Base-by-base conservation (phyloP, 495 filamentous ascomycete genomes). In the Cenococcum geophilum region DNA sequence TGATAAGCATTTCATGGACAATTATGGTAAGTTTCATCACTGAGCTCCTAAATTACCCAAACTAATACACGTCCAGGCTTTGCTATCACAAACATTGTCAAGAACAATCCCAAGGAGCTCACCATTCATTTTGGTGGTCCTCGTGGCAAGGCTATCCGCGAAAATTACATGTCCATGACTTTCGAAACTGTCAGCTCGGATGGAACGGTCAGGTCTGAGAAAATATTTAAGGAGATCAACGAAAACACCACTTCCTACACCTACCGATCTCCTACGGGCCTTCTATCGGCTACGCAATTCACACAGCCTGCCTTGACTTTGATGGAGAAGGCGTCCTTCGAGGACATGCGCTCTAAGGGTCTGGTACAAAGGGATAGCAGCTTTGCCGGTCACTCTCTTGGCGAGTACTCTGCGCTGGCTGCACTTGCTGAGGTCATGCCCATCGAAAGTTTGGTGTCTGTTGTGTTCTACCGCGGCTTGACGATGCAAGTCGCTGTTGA, bases 401-500 rank as follows among this genome's bases (percentile, higher is more conserved):
- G 93, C 73, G 93, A 99, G 75, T 99, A 99, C 78, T 96, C 91
- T 57, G 93, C 93, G 32, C 84, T 99, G 50, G 93, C 93, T 63
- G 93, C 95, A 23, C 80, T 99, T 32, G 93, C 95, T 21, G 95
- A 99, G 67, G 95, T 99, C 73, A 95, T 99, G 87, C 95, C 95
- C 11, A 97, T 99, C 71, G 95, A 99, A 80, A 91, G 86, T 70
- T 82, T 99, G 71, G 93, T 99, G 0, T 96, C 93, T 0, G 93
- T 99, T 23, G 93, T 97, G 58, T 99, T 99, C 80, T 99, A 99
- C 78, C 89, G 93, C 70, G 93, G 93, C 70, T 79, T 99, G 64
- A 99, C 93, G 18, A 99, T 99, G 93, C 93, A 99, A 75, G 95
- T 99, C 52, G 93, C 93, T 42, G 93, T 99, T 67, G 95, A 97